These are phyloP conservation scores for Dryas alaskensis DNA, from an alignment of 306 rosid species.

Conservation along the genomic window DNA sequence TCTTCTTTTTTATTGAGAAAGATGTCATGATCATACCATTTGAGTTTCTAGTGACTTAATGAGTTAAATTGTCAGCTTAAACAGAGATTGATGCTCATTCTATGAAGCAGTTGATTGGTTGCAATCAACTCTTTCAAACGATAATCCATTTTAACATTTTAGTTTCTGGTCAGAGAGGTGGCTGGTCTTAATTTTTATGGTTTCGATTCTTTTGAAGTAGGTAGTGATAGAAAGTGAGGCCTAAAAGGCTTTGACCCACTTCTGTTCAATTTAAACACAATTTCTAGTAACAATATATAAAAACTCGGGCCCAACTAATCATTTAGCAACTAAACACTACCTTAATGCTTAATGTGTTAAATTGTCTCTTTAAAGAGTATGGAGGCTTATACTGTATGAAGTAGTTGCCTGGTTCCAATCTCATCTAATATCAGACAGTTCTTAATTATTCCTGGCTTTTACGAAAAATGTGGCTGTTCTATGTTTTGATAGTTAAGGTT, in stretches of 20 bases:
- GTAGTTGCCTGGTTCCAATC: neutral
- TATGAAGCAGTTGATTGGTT: neutral
- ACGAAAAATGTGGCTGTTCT: neutral
- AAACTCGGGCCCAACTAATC: neutral
- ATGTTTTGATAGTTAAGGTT: neutral
- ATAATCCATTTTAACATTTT: neutral
- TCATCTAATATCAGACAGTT: neutral
- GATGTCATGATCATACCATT: neutral
- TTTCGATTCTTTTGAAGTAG: slow-evolving; percentile 4
- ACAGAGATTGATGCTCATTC: neutral
- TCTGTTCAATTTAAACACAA: neutral
- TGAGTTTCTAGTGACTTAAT: neutral
- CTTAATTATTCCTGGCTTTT: neutral
- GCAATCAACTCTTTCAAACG: slow-evolving; percentile 6
- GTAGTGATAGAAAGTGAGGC: slow-evolving; percentile 23
- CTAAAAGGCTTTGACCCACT: slow-evolving; percentile 14
- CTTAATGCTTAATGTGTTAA: neutral
- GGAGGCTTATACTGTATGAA: neutral
- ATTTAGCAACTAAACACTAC: neutral
- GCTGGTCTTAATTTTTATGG: neutral
- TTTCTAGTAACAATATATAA: neutral
- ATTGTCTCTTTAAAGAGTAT: no score
- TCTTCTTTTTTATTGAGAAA: neutral
- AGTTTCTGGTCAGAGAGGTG: slow-evolving; percentile 18
- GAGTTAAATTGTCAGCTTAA: neutral